Percentiles rank a stretch among this genome's conserved stretches.
phyloP scores from a whole-genome alignment of 1,284 basidiomycete genomes.

The Earliella scabrosa region DNA sequence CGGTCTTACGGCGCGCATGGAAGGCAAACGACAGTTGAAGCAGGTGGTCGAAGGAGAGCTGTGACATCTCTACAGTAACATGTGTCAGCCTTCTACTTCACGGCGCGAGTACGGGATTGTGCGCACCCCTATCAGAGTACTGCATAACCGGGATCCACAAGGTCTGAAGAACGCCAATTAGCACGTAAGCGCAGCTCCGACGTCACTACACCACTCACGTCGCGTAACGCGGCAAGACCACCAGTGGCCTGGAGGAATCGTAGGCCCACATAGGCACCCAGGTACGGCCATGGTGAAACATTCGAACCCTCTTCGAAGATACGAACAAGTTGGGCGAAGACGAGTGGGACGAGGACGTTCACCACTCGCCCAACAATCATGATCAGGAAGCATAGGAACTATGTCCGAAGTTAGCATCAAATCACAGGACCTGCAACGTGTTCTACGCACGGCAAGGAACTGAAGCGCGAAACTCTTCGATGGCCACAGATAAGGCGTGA shows the following conservation, averaged over 20 bases:
- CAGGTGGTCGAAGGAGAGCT: conserved; percentile 79
- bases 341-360: conserved; percentile 74
- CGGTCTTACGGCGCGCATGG: conserved; percentile 76
- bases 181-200: not conserved
- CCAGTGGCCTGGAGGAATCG: conserved; percentile 73
- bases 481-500: conserved; percentile 87
- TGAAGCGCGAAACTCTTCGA: conserved; percentile 68
- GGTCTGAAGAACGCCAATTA: conserved; percentile 41
- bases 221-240: conserved; percentile 70
- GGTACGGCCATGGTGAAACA: conserved; percentile 62
- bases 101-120: not conserved
- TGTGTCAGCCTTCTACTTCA: not conserved
- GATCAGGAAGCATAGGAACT: conserved; percentile 62
- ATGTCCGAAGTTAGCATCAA: conserved; percentile 10
- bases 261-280: conserved; percentile 65
- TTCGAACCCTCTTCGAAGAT: conserved; percentile 54
- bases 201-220: conserved; percentile 46
- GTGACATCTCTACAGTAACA: conserved; percentile 69
- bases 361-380: conserved; percentile 78
- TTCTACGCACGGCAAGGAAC: conserved; percentile 61
- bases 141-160: conserved; percentile 89
- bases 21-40: conserved; percentile 86
- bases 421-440: conserved; percentile 9
- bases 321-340: conserved; percentile 71
- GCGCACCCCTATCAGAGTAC: conserved; percentile 70